phyloP scores from a whole-genome alignment of 1,139 yeast genomes.

The Meyerozyma guilliermondii region DNA sequence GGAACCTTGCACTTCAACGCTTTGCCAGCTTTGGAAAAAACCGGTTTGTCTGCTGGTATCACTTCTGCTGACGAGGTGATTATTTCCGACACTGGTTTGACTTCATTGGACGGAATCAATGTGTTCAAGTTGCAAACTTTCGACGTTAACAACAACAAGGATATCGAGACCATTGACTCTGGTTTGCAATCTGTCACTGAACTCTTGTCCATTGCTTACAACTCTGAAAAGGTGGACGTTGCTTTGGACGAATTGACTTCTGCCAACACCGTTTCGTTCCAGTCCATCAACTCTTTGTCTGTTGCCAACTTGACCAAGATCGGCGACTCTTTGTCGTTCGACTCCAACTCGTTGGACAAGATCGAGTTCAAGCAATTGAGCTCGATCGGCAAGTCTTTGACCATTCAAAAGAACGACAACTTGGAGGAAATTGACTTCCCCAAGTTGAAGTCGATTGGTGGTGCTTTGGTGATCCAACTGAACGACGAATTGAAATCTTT shows the following conservation, averaged over 20 bases:
- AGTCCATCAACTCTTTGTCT: slow-evolving; percentile 68
- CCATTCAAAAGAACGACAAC: slow-evolving; percentile 68
- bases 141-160: slow-evolving; percentile 81
- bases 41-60: slow-evolving; percentile 73
- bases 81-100: slow-evolving; percentile 84
- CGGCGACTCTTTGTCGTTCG: slow-evolving; percentile 77
- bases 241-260: slow-evolving; percentile 63
- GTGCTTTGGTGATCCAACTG: slow-evolving; percentile 85
- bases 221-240: slow-evolving; percentile 71
- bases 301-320: slow-evolving; percentile 64
- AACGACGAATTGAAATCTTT: slow-evolving; percentile 65
- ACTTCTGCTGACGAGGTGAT: slow-evolving; percentile 65
- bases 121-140: slow-evolving; percentile 67
- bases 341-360: slow-evolving; percentile 55
- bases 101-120: slow-evolving; percentile 74
- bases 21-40: slow-evolving; percentile 70
- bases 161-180: slow-evolving; percentile 62
- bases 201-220: slow-evolving; percentile 73
- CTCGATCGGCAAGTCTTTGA: slow-evolving; percentile 73
- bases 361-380: slow-evolving; percentile 54
- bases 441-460: slow-evolving; percentile 66
- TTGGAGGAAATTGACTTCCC: slow-evolving; percentile 70
- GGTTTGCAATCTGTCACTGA: slow-evolving; percentile 71
- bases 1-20: slow-evolving; percentile 76
- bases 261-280: slow-evolving; percentile 85